A percentile compares a stretch with the other conserved stretches of the same genome.
phyloP scores from a whole-genome alignment of 2,329 filamentous ascomycete genomes.

The Stagonosporopsis chrysanthemi region DNA sequence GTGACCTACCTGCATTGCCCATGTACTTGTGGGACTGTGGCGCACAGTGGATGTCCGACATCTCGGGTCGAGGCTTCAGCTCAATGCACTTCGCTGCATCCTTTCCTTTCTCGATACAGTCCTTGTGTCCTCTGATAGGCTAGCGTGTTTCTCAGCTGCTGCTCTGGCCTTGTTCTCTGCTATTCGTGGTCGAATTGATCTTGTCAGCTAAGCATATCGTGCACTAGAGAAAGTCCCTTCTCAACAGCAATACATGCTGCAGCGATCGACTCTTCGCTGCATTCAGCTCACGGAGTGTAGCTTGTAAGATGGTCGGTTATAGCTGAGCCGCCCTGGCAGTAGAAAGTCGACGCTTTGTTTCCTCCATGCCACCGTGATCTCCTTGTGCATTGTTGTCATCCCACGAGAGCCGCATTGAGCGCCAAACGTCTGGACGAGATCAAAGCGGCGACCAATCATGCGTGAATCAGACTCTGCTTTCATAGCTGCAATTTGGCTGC shows the following conservation, averaged over 20 bases:
- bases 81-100: slow-evolving; percentile 1
- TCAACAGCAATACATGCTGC: neutral
- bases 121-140: neutral
- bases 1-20: neutral
- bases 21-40: slow-evolving; percentile 9
- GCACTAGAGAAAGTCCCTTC: neutral
- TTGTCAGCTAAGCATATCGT: neutral
- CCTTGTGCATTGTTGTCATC: no score
- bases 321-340: neutral
- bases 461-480: neutral
- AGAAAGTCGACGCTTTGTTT: neutral
- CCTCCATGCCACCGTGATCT: neutral
- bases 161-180: neutral
- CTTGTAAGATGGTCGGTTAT: neutral
- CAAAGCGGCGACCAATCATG: neutral
- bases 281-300: neutral
- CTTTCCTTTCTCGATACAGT: neutral
- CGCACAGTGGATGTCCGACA: neutral
- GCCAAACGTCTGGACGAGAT: neutral
- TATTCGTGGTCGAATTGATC: neutral
- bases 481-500: neutral
- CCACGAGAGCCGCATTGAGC: neutral
- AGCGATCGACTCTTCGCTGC: neutral
- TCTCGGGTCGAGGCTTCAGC: slow-evolving; percentile 3
- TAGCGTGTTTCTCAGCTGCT: neutral